Conservation (phyloP, 371 early-diverging fungal genomes). For the Mortierella sp. region DNA sequence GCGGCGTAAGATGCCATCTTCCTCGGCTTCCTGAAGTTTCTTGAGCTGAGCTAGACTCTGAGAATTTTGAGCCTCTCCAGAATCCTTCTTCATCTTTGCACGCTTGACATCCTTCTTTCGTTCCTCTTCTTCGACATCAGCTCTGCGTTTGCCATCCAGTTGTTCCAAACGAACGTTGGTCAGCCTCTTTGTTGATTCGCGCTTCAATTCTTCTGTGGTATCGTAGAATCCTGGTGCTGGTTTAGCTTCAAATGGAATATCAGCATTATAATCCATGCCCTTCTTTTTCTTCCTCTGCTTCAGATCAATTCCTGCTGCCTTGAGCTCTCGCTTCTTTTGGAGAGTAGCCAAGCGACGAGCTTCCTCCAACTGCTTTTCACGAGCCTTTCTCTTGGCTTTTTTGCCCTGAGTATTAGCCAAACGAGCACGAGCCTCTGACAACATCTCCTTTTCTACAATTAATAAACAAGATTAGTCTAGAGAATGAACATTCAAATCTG, state of each 20-base stretch:
- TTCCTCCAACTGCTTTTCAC: constrained; percentile 97
- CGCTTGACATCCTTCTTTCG: constrained; percentile 85
- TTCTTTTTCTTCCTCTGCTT: constrained; percentile 71
- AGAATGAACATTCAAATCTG: not conserved
- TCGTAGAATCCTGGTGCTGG: constrained; percentile 94
- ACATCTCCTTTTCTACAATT: constrained; percentile 93
- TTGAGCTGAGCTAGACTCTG: constrained; percentile 64
- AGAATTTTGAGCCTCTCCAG: constrained; percentile 63
- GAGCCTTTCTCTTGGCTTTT: constrained; percentile 98
- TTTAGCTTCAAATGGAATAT: constrained; percentile 93
- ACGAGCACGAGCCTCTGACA: constrained; percentile 97
- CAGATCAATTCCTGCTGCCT: constrained; percentile 95
- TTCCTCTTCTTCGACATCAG: constrained; percentile 76
- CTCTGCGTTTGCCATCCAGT: constrained; percentile 84
- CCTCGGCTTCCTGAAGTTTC: constrained; percentile 78
- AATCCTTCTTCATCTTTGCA: constrained; percentile 72
- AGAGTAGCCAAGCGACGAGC: constrained; percentile 90
- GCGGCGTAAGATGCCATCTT: constrained; percentile 74
- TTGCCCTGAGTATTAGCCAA: constrained; percentile 99
- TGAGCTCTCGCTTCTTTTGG: constrained; percentile 96
- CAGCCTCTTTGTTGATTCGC: constrained; percentile 69
- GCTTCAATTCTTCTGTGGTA: constrained; percentile 85
- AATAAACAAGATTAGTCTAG: constrained; percentile 1
- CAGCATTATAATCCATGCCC: constrained; percentile 95
- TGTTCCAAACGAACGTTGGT: constrained; percentile 78